Evolutionary conservation across 805 yeast species (phyloP).

Genomic region (Wickerhamiella australiensis): DNA sequence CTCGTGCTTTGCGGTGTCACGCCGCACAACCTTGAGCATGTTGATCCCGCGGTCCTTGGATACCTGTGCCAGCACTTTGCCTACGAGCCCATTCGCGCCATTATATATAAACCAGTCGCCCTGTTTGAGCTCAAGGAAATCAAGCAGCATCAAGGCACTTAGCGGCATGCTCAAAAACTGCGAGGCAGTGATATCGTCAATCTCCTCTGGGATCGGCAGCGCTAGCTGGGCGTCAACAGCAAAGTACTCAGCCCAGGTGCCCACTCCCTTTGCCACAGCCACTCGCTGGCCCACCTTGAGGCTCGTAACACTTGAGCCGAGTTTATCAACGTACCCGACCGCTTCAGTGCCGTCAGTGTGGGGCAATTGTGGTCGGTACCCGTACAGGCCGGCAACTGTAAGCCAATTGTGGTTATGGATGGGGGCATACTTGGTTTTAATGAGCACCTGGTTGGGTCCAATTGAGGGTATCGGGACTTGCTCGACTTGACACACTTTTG

Average conservation of each 20-base stretch:
- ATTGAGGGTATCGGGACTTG: not conserved
- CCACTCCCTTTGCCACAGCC: not conserved
- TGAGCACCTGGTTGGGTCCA: not conserved
- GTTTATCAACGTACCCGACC: not conserved
- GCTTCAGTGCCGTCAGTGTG: conserved; percentile 6
- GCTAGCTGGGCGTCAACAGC: not conserved
- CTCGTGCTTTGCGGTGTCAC: conserved; percentile 7
- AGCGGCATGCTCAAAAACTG: conserved; percentile 7
- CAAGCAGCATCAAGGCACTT: conserved; percentile 4
- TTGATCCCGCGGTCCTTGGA: conserved; percentile 8
- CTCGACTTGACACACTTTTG: conserved; percentile 9
- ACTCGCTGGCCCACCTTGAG: conserved; percentile 9
- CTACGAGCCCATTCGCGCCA: conserved; percentile 10
- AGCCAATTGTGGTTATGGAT: conserved; percentile 6
- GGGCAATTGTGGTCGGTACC: not conserved
- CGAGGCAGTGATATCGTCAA: conserved; percentile 4
- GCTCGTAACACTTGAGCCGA: conserved; percentile 1
- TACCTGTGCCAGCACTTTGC: conserved; percentile 2
- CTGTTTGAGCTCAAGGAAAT: not conserved
- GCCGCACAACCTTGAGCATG: conserved; percentile 10
- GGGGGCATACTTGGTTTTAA: not conserved
- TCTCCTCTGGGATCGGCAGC: not conserved
- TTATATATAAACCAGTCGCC: conserved; percentile 10
- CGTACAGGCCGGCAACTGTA: conserved; percentile 2
- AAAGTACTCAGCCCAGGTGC: conserved; percentile 12